A percentile compares a stretch with the other conserved stretches of the same genome.
Evolutionary conservation across 208 protist species (phyloP).

Genomic region (Leishmania martiniquensis): DNA sequence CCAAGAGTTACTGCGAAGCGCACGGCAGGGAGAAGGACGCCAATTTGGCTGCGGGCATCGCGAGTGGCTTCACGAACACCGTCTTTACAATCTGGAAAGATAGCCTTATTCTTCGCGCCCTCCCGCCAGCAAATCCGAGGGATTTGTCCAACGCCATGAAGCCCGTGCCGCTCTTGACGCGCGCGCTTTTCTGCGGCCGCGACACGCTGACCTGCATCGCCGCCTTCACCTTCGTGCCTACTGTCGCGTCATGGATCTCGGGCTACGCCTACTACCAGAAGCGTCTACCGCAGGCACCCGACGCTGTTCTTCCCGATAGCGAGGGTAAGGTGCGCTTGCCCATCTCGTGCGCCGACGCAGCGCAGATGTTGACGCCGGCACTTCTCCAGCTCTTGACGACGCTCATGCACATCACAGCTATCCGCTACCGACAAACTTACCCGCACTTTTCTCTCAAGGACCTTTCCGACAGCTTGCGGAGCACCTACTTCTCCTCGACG

Average conservation of each 20-base stretch:
- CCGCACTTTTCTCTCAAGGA: slow-evolving; percentile 73
- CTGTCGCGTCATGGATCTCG: slow-evolving; percentile 69
- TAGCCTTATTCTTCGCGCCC: slow-evolving; percentile 68
- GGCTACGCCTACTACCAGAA: slow-evolving; percentile 66
- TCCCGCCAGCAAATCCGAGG: slow-evolving; percentile 59
- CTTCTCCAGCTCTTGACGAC: slow-evolving; percentile 84
- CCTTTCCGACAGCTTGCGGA: slow-evolving; percentile 52
- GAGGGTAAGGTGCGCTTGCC: slow-evolving; percentile 62
- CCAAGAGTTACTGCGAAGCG: slow-evolving; percentile 84
- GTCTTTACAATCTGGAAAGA: slow-evolving; percentile 85
- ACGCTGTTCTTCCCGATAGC: slow-evolving; percentile 51
- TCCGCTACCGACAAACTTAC: slow-evolving; percentile 89
- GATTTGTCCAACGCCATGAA: slow-evolving; percentile 46
- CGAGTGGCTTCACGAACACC: slow-evolving; percentile 79
- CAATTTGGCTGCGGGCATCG: slow-evolving; percentile 67
- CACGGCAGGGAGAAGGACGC: slow-evolving; percentile 53
- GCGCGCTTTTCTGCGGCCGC: slow-evolving; percentile 75
- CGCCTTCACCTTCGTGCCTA: slow-evolving; percentile 84
- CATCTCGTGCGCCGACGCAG: slow-evolving; percentile 62
- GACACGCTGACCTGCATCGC: slow-evolving; percentile 80
- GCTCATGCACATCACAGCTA: slow-evolving; percentile 84
- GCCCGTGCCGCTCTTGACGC: slow-evolving; percentile 79
- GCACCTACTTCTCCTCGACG: slow-evolving; percentile 78
- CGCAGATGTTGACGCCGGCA: slow-evolving; percentile 78
- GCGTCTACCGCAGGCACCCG: slow-evolving; percentile 30